Base-by-base conservation (phyloP, 192 early-diverging fungal genomes). In the Backusella sp. region DNA sequence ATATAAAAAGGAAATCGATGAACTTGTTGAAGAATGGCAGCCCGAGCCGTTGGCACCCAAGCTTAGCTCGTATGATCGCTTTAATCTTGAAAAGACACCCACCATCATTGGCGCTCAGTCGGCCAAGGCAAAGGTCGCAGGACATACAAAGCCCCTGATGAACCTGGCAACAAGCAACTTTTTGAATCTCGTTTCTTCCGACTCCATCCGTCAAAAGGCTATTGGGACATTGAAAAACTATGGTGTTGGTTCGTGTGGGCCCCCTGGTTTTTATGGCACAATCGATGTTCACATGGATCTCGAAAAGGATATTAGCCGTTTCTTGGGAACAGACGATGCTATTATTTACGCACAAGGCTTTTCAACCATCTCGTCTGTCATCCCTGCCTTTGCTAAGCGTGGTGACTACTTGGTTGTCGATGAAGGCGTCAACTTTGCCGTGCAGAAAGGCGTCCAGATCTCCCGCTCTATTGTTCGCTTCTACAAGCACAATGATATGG, bases 401-500 rank as follows among this genome's bases (percentile, higher is more conserved):
- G 96, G 96, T 41, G 97, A 99, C 75, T 89, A 96, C 37, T 89
- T 99, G 80, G 94, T 99, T 44, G 91, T 85, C 89, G 97, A 99
- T 79, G 94, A 97, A 21, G 93, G 90, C 42, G 89, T 94, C 75
- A 93, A 86, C 78, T 96, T 97, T 87, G 88, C 95, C 2, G 86
- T 97, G 65, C 94, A 97, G 74, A 96, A 96, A 78, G 96, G 95
- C 26, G 87, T 95, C 15, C 88, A 91, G 75, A 93, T 98, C 53
- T 96, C 96, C n/a, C 87, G 97, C 49, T 95, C 93, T 71, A 92
- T 87, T 79, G 89, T 99, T 68, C 90, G 91, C 75, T 97, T 88
- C 85, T 99, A 90, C 81, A 97, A 97, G 77, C 97, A 99, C 86
- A 98, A 99, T 81, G 96, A 99, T 78, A 93, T 99, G 94, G 86